Conservation (phyloP, 1,284 basidiomycete species). For the Papiliotrema fonsecae region DNA sequence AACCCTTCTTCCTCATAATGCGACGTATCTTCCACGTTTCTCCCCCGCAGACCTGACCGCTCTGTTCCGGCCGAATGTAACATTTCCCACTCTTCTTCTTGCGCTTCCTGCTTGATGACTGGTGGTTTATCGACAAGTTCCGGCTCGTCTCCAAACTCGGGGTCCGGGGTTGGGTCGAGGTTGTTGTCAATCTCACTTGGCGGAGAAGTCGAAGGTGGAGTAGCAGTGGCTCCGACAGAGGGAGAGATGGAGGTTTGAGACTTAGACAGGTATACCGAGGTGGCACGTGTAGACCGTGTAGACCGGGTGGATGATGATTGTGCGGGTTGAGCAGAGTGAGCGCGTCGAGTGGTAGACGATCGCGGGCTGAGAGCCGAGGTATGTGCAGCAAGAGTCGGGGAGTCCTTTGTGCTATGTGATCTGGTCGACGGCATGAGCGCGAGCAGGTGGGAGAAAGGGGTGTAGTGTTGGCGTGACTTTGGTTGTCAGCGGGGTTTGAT, state of each 20-base stretch:
- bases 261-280: not conserved
- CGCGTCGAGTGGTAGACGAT: not conserved
- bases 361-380: not conserved
- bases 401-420: not conserved
- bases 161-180: no score
- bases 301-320: not conserved
- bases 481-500: not conserved
- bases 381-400: not conserved
- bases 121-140: constrained; percentile 1
- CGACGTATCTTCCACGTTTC: constrained; percentile 37
- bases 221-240: not conserved
- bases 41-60: constrained; percentile 17
- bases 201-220: not conserved
- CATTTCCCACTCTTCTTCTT: constrained; percentile 10
- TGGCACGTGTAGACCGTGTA: not conserved
- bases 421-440: constrained; percentile 4
- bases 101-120: no score
- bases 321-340: not conserved
- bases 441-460: not conserved
- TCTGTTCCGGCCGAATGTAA: constrained; percentile 11
- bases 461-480: not conserved
- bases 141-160: not conserved
- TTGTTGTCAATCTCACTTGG: not conserved
- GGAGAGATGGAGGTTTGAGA: not conserved
- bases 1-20: constrained; percentile 43